phyloP scores from a whole-genome alignment of 73 alveolate species.

The Halteria grandinella region DNA sequence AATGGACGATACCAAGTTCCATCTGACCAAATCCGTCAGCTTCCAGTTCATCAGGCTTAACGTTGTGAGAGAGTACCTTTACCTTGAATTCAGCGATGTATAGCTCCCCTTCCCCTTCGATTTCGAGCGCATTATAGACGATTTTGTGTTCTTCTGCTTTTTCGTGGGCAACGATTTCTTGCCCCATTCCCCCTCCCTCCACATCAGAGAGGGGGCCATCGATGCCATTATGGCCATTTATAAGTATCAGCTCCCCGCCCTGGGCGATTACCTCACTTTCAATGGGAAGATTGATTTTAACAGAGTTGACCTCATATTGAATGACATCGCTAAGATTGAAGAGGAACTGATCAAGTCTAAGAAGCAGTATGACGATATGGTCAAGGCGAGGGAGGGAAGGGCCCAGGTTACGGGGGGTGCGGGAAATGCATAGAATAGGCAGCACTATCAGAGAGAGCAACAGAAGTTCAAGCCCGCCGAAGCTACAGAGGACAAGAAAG shows the following conservation, averaged over 20 bases:
- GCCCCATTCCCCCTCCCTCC: slow-evolving; percentile 99
- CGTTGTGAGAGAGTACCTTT: slow-evolving; percentile 92
- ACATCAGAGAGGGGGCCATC: slow-evolving; percentile 98
- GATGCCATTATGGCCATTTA: slow-evolving; percentile 95
- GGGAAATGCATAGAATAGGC: background rate
- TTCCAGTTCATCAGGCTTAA: slow-evolving; percentile 83
- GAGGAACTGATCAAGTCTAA: slow-evolving; percentile 82
- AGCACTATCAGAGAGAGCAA: no score
- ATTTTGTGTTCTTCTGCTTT: slow-evolving; percentile 98
- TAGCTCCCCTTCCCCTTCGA: slow-evolving; percentile 66
- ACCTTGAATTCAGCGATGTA: slow-evolving; percentile 74
- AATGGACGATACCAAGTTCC: slow-evolving; percentile 37
- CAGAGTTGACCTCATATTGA: slow-evolving; percentile 74
- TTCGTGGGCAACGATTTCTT: slow-evolving; percentile 99
- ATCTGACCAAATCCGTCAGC: no score
- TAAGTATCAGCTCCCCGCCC: slow-evolving; percentile 73
- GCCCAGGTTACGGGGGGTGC: background rate
- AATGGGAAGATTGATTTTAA: slow-evolving; percentile 75
- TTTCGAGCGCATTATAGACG: slow-evolving; percentile 96
- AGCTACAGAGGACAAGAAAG: background rate
- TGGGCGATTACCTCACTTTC: slow-evolving; percentile 85
- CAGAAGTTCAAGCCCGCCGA: no score
- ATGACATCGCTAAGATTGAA: slow-evolving; percentile 79
- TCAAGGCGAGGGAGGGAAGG: background rate
- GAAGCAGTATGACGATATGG: slow-evolving; percentile 63